Base-by-base conservation (phyloP, 1,284 basidiomycete genomes). In the Leccinum pallidistipes region DNA sequence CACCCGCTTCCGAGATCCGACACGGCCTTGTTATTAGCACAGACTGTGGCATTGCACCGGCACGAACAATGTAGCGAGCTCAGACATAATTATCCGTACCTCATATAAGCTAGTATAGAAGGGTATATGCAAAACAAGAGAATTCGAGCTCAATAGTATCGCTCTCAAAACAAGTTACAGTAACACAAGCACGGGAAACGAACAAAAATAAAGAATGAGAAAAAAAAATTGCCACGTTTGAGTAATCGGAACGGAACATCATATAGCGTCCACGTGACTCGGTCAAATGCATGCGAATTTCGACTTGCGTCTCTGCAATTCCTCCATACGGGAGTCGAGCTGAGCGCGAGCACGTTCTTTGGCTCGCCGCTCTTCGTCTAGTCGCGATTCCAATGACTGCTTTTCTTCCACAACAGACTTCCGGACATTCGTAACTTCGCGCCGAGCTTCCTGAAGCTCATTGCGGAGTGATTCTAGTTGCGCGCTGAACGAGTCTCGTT, bases 301-400 rank as follows among this genome's bases (percentile, higher is more conserved):
- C 65, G 91, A 92, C 79, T 92, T 93, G 65, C 90, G 87, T 76
- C 84, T 84, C 73, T 85, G 81, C 59, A 94, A 78, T 69, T 94
- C 92, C 60, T 92, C 90, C 87, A 94, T 90, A 65, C 94, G 86
- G 43, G 83, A 82, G 73, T 94, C 92, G 27, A 95, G 84, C 74
- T 94, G 92, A 60, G 87, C 86, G 58, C 91, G 87, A 50, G 86
- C 90, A 34, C 91, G 86, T 72, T 94, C 91, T 77, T 93, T 94
- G 14, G 87, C 87, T 70, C 83, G 83, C 58, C 90, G 86, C 75
- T 95, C 92, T 73, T 94, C 91, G 68, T 91, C 89, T 45, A 94
- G 78, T 58, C 86, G 83, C 62, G 86, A 84, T 73, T 95, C 91
- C 47, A 93, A 80, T 47, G 88, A 87, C 70, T 92, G 90, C 74